Conservation (phyloP, 2,329 filamentous ascomycete genomes). For the Ceratocystis variospora region DNA sequence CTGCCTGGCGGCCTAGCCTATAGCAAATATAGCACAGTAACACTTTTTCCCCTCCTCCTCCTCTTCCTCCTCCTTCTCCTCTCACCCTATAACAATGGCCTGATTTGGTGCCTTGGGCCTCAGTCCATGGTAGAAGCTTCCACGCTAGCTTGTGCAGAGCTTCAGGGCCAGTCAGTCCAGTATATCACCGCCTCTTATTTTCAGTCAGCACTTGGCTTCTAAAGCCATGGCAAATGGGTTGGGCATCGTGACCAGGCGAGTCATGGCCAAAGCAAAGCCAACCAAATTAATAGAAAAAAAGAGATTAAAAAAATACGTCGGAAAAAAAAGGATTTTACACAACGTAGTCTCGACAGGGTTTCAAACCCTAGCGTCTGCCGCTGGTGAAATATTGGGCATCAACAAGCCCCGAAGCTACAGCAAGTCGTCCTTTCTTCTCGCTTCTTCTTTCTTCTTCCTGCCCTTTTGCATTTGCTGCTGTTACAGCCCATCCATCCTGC, state of each 20-base stretch:
- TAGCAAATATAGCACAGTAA: neutral
- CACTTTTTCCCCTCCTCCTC: neutral
- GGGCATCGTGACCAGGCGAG: no score
- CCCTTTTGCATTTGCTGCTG: neutral
- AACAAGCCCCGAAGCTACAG: neutral
- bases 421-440: neutral
- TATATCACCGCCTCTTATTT: slow-evolving; percentile 11
- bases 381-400: neutral
- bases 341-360: neutral
- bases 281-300: no score
- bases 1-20: neutral
- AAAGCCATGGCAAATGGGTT: no score
- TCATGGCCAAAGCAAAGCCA: no score
- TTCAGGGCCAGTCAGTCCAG: neutral
- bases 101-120: neutral
- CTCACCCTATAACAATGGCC: neutral
- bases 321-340: neutral
- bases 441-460: neutral
- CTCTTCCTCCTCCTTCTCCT: no score
- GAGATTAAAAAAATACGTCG: neutral
- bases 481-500: neutral
- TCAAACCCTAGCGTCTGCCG: neutral
- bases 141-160: neutral
- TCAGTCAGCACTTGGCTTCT: neutral
- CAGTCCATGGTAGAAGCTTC: neutral